Evolutionary conservation across 2,329 filamentous ascomycete species (phyloP), one percentile per base, ranked within the genome.

Genomic region (Ascochyta koolunga): DNA sequence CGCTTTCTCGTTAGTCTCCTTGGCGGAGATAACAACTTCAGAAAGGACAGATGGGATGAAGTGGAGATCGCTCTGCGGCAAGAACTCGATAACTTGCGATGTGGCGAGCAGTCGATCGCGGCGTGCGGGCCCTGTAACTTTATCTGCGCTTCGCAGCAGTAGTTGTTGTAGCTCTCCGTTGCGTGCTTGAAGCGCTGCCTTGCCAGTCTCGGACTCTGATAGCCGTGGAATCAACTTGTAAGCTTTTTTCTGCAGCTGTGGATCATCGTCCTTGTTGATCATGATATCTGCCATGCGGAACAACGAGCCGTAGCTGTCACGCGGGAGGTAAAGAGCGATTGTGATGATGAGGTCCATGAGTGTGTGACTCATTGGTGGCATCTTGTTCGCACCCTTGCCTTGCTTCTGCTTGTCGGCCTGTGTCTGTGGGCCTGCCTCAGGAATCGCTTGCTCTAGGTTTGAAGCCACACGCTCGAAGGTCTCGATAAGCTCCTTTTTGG

Each of bases 291-390:
- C 90, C 70, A 98, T 93, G 64, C 88, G 88, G 77, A 99, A 98
- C 2, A 99, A 84, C 5, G 88, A 83, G 16, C 84, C 82, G 62
- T 96, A 97, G 75, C 91, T 96, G 48, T 93, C 87, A 33, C 92
- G 83, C 1, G 95, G 93, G 7, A 99, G 84, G 70, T 99, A 96
- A 15, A 93, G 88, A 0, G 95, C 93, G 77, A 99, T 96, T 5
- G 95, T 96, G 66, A 98, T 96, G 64, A 99, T 87, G 29, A 99
- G 83, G 70, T 99, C 95, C 88, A 99, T 96, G 25, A 99, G 82
- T 0, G 93, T 98, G 76, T 98, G 93, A 48, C 89, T 90, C 46
- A 91, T 96, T 16, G 93, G 93, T 10, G 95, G 95, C 86, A 96
- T 91, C 69, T 84, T 86, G 71, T 89, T 87, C 32, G 88, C 84